Conservation (phyloP, 371 early-diverging fungal species). For the Nematocida sp. region DNA sequence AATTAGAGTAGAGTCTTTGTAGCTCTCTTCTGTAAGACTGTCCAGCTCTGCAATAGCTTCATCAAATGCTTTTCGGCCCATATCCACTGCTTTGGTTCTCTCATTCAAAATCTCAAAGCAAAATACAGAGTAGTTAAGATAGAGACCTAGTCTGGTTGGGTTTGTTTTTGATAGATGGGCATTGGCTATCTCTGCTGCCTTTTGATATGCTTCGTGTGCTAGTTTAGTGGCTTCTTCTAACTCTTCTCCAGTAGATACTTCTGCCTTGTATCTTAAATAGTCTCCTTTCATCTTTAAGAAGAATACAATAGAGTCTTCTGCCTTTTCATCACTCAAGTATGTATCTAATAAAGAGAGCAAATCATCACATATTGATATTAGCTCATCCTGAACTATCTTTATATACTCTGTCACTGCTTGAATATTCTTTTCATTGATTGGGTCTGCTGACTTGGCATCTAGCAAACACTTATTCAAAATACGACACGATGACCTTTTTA, state of each 20-base stretch:
- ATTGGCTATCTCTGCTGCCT: slow-evolving; percentile 83
- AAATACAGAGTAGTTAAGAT: slow-evolving; percentile 99
- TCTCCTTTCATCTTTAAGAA: slow-evolving; percentile 99
- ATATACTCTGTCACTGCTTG: slow-evolving; percentile 81
- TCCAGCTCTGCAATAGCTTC: slow-evolving; percentile 98
- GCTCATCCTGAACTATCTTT: slow-evolving; percentile 79
- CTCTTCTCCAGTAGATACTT: slow-evolving; percentile 77
- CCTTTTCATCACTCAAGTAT: slow-evolving; percentile 69
- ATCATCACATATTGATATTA: slow-evolving; percentile 83
- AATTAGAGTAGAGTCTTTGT: slow-evolving; percentile 99
- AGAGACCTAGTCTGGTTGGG: slow-evolving; percentile 95
- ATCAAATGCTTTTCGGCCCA: slow-evolving; percentile 96
- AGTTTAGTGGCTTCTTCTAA: slow-evolving; percentile 74
- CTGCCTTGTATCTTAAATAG: slow-evolving; percentile 97
- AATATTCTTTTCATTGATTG: slow-evolving; percentile 67
- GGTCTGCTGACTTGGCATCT: slow-evolving; percentile 72
- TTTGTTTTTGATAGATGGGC: slow-evolving; percentile 86
- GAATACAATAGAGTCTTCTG: slow-evolving; percentile 77
- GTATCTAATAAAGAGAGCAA: slow-evolving; percentile 81
- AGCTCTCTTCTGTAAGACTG: slow-evolving; percentile 91
- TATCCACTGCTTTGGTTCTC: slow-evolving; percentile 89
- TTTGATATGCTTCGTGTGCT: slow-evolving; percentile 87
- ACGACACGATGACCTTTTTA: slow-evolving; percentile 96
- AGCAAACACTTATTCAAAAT: slow-evolving; percentile 79
- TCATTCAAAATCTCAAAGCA: slow-evolving; percentile 98